Evolutionary conservation across 2,329 filamentous ascomycete species (phyloP).

Genomic region (Fonsecaea pedrosoi): DNA sequence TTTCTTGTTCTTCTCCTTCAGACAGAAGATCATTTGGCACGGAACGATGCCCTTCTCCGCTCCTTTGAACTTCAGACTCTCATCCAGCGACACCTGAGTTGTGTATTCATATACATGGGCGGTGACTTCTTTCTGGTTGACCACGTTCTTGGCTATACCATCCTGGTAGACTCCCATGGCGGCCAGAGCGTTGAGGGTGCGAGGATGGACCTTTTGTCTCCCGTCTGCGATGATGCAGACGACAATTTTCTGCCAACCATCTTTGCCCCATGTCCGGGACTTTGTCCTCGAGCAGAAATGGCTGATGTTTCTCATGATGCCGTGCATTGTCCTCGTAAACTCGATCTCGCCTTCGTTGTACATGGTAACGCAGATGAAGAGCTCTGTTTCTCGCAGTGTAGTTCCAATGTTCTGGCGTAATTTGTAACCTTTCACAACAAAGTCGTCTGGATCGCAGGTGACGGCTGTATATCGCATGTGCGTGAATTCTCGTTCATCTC

Average conservation of each 20-base stretch:
- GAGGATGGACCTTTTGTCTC: conserved; percentile 87
- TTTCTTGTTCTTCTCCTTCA: conserved; percentile 97
- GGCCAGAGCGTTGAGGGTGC: conserved; percentile 90
- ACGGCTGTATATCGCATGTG: conserved; percentile 99
- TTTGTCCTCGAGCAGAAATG: conserved; percentile 94
- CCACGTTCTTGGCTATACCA: conserved; percentile 96
- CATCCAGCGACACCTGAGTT: conserved; percentile 93
- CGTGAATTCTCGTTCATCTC: conserved; percentile 94
- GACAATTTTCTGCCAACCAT: conserved; percentile 98
- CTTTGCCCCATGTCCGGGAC: conserved; percentile 94
- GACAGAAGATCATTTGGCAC: conserved; percentile 96
- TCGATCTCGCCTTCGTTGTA: conserved; percentile 98
- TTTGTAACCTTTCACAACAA: conserved; percentile 86
- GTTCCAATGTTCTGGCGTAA: conserved; percentile 86
- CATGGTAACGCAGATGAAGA: conserved; percentile 98
- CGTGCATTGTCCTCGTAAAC: conserved; percentile 98
- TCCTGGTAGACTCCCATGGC: conserved; percentile 98
- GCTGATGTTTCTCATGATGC: conserved; percentile 96
- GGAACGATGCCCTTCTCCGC: conserved; percentile 99
- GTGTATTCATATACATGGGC: conserved; percentile 99
- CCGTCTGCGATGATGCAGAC: conserved; percentile 97
- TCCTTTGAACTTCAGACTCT: conserved; percentile 97
- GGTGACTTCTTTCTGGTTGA: conserved; percentile 94
- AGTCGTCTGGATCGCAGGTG: conserved; percentile 97
- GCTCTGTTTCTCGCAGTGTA: conserved; percentile 85